Evolutionary conservation across 192 early-diverging fungal species (phyloP).

Genomic region (Backusella mclennaniae): DNA sequence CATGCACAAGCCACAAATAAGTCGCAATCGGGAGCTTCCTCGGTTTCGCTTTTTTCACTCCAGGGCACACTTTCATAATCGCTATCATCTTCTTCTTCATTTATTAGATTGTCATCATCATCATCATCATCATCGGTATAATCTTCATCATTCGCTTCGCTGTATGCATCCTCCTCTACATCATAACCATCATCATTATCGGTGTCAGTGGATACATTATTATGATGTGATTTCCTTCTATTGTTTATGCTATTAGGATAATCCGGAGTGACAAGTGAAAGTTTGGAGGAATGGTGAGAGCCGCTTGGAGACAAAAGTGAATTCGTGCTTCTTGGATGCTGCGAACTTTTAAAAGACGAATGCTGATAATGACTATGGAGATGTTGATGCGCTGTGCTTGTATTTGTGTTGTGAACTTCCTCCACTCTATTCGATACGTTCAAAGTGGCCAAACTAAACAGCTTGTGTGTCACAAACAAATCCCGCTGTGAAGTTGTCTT

Average conservation of each 20-base stretch:
- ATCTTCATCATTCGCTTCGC: background rate
- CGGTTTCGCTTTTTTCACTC: conserved; percentile 24
- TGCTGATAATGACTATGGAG: background rate
- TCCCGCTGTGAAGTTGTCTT: conserved; percentile 46
- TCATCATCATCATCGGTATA: background rate
- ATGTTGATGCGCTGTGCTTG: background rate
- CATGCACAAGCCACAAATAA: conserved; percentile 58
- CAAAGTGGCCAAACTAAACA: conserved; percentile 52
- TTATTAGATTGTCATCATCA: background rate
- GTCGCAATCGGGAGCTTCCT: conserved; percentile 33
- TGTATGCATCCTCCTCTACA: background rate
- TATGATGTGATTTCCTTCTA: background rate
- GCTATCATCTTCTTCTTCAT: conserved; percentile 10
- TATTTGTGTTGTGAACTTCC: background rate
- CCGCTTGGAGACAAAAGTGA: background rate
- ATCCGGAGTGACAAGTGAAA: background rate
- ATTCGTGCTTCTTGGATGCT: background rate
- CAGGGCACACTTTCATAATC: conserved; percentile 20
- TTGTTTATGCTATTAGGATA: background rate
- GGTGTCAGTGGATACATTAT: background rate
- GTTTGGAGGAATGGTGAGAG: background rate
- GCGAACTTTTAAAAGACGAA: background rate
- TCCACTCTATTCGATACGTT: conserved; percentile 28
- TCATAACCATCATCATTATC: background rate
- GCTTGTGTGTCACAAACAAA: conserved; percentile 53